Conservation (phyloP, 2,329 filamentous ascomycete genomes). For the Clonostachys sp. region DNA sequence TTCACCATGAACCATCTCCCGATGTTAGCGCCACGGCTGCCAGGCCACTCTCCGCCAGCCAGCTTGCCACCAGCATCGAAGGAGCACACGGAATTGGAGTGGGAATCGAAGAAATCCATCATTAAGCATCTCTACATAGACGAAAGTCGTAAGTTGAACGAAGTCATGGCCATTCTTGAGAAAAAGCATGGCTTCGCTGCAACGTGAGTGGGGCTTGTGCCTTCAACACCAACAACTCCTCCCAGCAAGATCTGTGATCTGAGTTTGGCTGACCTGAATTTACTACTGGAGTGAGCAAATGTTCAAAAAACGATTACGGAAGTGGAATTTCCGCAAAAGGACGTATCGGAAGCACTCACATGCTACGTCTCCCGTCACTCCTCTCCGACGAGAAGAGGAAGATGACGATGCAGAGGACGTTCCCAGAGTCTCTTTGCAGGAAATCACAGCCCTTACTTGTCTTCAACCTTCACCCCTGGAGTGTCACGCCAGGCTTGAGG, state of each 20-base stretch:
- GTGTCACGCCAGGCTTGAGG: conserved; percentile 18
- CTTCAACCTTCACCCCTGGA: neutral
- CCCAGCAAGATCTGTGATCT: too few relatives aligned
- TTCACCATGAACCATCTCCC: conserved; percentile 16
- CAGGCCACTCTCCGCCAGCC: conserved; percentile 14
- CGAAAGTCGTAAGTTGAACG: conserved; percentile 26
- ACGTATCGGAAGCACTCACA: conserved; percentile 21
- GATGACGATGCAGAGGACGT: neutral
- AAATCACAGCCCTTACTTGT: neutral
- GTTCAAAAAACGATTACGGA: conserved; percentile 31
- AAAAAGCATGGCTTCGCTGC: conserved; percentile 25
- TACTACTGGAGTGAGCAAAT: conserved; percentile 23
- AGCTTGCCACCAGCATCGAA: conserved; percentile 17
- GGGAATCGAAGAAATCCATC: conserved; percentile 21
- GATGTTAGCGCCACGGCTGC: conserved; percentile 23
- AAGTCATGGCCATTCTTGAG: conserved; percentile 27
- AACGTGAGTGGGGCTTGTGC: conserved; percentile 19
- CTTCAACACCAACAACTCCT: neutral
- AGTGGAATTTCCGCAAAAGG: conserved; percentile 29
- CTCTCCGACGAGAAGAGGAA: neutral
- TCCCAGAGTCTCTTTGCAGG: neutral
- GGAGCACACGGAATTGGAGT: conserved; percentile 27
- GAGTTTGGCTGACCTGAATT: too few relatives aligned
- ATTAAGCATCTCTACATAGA: conserved; percentile 25
- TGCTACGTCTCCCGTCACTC: conserved; percentile 4